These are phyloP conservation scores for Rauvolfia tetraphylla DNA, from an alignment of 257 asterid genomes.

Conservation along the genomic window DNA sequence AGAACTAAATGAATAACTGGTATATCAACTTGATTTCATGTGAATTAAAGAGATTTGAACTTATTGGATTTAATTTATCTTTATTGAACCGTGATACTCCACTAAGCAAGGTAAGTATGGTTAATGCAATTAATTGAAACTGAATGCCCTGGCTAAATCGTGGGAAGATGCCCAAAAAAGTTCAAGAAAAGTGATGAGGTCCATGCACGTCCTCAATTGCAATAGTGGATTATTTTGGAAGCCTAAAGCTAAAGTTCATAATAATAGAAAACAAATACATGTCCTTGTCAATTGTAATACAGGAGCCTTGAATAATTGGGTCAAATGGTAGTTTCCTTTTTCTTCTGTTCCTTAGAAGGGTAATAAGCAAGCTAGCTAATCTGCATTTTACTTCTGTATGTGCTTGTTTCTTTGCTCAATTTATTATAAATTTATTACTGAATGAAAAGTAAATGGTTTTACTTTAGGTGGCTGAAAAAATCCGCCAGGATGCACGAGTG, in stretches of 20 bases:
- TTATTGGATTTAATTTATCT: neutral
- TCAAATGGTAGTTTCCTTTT: neutral
- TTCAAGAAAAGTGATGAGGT: neutral
- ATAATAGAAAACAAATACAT: neutral
- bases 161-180: neutral
- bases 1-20: neutral
- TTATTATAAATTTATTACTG: constrained; percentile 12
- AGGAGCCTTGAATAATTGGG: neutral
- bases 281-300: neutral
- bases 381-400: neutral
- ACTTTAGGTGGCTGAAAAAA: constrained; percentile 85
- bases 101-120: neutral
- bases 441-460: constrained; percentile 20
- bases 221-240: constrained; percentile 1
- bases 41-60: neutral
- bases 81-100: neutral
- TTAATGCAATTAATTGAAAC: neutral
- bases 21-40: neutral
- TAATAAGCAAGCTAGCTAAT: neutral
- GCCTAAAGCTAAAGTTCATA: neutral
- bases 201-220: neutral
- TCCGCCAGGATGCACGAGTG: constrained; percentile 72
- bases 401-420: constrained; percentile 8
- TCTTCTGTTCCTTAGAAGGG: neutral
- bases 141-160: neutral